Percentiles rank a stretch among this genome's conserved stretches.
phyloP scores from a whole-genome alignment of 2,329 filamentous ascomycete genomes.

The Scedosporium aurantiacum region DNA sequence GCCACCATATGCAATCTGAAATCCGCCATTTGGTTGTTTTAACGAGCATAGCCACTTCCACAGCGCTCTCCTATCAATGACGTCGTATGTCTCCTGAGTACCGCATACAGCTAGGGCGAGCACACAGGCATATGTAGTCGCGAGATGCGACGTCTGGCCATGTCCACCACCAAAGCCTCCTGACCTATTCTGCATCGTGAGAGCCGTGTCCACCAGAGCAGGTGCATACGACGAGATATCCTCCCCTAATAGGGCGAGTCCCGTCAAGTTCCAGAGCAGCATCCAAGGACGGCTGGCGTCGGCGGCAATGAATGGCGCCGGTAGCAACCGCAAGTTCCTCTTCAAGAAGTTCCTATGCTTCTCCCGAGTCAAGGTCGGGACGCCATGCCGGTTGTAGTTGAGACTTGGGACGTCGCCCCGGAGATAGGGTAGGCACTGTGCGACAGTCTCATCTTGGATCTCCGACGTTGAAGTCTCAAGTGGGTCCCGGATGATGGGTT shows the following conservation, averaged over 20 bases:
- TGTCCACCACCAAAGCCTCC: slow-evolving; percentile 93
- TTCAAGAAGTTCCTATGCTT: slow-evolving; percentile 53
- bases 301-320: slow-evolving; percentile 57
- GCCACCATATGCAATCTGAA: slow-evolving; percentile 73
- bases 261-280: slow-evolving; percentile 82
- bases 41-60: slow-evolving; percentile 83
- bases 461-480: slow-evolving; percentile 57
- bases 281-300: slow-evolving; percentile 91
- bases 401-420: slow-evolving; percentile 37
- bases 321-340: slow-evolving; percentile 48
- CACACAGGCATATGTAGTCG: slow-evolving; percentile 75
- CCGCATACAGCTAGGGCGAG: slow-evolving; percentile 71
- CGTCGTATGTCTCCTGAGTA: slow-evolving; percentile 58
- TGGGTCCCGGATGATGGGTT: slow-evolving; percentile 53
- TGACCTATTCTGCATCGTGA: slow-evolving; percentile 66
- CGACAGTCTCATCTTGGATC: slow-evolving; percentile 57
- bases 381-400: slow-evolving; percentile 56
- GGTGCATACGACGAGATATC: slow-evolving; percentile 58
- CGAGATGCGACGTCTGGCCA: slow-evolving; percentile 79
- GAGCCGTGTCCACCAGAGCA: slow-evolving; percentile 62
- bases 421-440: slow-evolving; percentile 60
- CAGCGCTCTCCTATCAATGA: slow-evolving; percentile 73
- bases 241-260: slow-evolving; percentile 63
- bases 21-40: slow-evolving; percentile 84
- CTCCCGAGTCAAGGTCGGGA: slow-evolving; percentile 61